Evolutionary conservation across 1,284 basidiomycete genomes (phyloP).

Genomic region (Fomes fomentarius): DNA sequence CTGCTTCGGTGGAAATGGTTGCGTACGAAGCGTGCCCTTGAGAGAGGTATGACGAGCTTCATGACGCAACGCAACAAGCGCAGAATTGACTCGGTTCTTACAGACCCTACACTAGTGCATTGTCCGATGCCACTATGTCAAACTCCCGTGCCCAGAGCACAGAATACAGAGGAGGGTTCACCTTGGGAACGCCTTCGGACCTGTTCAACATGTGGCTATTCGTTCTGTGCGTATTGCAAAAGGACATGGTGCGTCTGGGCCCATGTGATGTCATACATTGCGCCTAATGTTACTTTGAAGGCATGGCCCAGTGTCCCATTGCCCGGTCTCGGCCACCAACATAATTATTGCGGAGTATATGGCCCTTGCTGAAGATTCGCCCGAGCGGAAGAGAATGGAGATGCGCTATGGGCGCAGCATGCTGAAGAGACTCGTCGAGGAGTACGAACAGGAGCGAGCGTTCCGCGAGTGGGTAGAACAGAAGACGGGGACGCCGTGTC

Average conservation of each 20-base stretch:
- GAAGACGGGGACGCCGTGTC: conserved; percentile 65
- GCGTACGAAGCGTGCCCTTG: conserved; percentile 65
- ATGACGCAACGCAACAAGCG: not conserved
- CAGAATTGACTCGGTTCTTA: not conserved
- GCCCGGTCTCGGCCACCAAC: conserved; percentile 64
- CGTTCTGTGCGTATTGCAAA: conserved; percentile 76
- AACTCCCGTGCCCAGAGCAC: conserved; percentile 60
- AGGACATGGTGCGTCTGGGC: conserved; percentile 60
- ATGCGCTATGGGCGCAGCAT: conserved; percentile 61
- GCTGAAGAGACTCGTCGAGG: conserved; percentile 56
- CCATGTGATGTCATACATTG: conserved; percentile 7
- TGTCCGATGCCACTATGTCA: conserved; percentile 80
- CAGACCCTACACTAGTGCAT: conserved; percentile 76
- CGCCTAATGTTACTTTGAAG: conserved; percentile 37
- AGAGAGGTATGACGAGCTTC: conserved; percentile 53
- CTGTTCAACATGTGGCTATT: conserved; percentile 67
- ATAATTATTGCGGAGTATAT: conserved; percentile 67
- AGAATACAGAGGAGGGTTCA: conserved; percentile 50
- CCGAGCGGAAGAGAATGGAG: conserved; percentile 54
- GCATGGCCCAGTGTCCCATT: conserved; percentile 75
- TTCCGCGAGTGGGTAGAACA: conserved; percentile 66
- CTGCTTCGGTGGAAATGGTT: conserved; percentile 76
- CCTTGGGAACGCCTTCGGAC: conserved; percentile 71
- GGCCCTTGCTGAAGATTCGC: conserved; percentile 50
- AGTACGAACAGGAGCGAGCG: conserved; percentile 66